Base-by-base conservation (phyloP, 768 basidiomycete genomes). In the Calocera cornea region DNA sequence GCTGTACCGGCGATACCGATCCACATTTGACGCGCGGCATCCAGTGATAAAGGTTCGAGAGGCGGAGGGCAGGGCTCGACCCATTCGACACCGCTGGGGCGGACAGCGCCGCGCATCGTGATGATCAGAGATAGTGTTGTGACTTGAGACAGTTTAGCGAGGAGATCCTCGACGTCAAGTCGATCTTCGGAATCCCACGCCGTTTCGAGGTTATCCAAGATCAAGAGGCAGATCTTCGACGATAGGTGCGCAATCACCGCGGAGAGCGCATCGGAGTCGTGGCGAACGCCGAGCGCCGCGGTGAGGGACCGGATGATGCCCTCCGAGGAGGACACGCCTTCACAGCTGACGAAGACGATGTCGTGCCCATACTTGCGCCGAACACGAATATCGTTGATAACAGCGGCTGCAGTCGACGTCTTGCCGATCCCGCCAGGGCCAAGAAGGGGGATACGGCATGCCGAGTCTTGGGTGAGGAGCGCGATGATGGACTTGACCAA, bases 201-300 rank as follows among this genome's bases (percentile, higher is more conserved):
- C 5, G 79, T 78, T 71, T 80, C 80, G 66, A 80, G 78, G 66
- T 80, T 78, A 66, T 80, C 79, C 14, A 80, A 70, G 29, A 80
- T 67, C 27, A 80, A 33, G 31, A 80, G 50, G 10, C 24, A 69
- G 49, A 27, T 76, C 73, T 65, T 33, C 74, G 63, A 49, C 74
- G 72, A 60, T 74, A 68, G 14, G 38, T 64, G n/a, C 73, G 69
- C 7, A 47, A 65, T 65, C 74, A 70, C 69, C 3, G 67, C 65
- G 17, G 71, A 69, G 63, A 75, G 69, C n/a, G 70, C 70, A 12
- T 77, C 64, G 24, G 19, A 72, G 73, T 36, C 68, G 69, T 10
- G 66, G 65, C n/a, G 71, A 69, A 64, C 75, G 69, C 22, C 70
- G 70, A 17, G 77, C 65, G 24, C 71, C 40, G 66, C 41, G 64